Evolutionary conservation across 176 grass and related monocot genomes (phyloP).

Genomic region (Aegilops sharonensis): DNA sequence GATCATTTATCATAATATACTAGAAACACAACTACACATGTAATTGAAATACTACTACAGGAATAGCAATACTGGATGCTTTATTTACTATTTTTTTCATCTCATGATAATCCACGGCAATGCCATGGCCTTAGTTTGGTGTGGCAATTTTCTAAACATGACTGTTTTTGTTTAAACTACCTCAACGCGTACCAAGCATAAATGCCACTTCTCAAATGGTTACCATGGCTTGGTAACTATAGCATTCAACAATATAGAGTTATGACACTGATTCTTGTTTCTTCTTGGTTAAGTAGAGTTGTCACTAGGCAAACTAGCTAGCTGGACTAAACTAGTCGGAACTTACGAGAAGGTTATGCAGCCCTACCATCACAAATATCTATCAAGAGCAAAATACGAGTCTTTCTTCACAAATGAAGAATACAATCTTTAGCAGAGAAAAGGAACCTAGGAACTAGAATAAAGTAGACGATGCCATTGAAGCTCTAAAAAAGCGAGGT

Average conservation of each 20-base stretch:
- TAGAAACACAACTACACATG: not conserved
- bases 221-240: not conserved
- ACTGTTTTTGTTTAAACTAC: not conserved
- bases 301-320: not conserved
- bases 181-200: not conserved
- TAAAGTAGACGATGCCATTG: not conserved
- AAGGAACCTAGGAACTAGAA: not conserved
- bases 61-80: not conserved
- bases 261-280: not conserved
- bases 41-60: not conserved
- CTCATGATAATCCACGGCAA: not conserved
- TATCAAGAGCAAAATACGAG: not conserved
- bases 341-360: not conserved
- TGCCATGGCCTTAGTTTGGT: not conserved
- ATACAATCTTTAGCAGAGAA: not conserved
- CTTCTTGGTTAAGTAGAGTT: too few relatives aligned
- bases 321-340: not conserved
- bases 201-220: too few relatives aligned
- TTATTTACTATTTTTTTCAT: not conserved
- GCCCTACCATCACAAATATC: not conserved
- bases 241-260: not conserved
- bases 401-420: not conserved
- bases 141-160: not conserved
- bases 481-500: not conserved
- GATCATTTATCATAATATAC: not conserved